Evolutionary conservation across 352 stramenopile species (phyloP), one percentile per base, ranked within the genome.

Genomic region (Ophiocytium majus): DNA sequence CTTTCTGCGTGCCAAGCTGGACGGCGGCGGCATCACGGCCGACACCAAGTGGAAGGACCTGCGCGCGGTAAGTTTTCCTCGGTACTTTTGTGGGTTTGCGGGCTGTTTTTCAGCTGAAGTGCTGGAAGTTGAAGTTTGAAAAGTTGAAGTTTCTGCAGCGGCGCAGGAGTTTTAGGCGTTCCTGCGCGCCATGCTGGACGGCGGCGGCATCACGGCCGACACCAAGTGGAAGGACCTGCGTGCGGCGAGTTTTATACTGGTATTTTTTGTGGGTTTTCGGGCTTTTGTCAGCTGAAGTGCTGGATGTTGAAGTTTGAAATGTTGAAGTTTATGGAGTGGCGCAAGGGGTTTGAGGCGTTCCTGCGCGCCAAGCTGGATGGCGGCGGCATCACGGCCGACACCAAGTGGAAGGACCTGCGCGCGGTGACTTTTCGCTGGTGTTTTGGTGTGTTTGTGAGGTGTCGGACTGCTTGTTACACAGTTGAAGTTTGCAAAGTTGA

Each of bases 21-120:
- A 88, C 43, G 80, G 80, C 71, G 81, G 84, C 63, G 84, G 79
- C 28, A 88, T 88, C 80, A 86, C 84, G 10, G 84, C 84, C 17
- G 84, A 88, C 63, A 88, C 84, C 35, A 88, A 82, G 19, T 88
- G 84, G 84, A 88, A 88, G 80, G 84, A 88, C 80, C 84, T 88
- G n/a, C 66, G 66, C 35, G 35, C 32, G 66, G 66, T 78, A 14
- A 57, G 43, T 57, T 57, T n/a, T n/a, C n/a, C n/a, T n/a, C n/a
- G n/a, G n/a, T n/a, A n/a, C n/a, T n/a, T n/a, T n/a, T n/a, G n/a
- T n/a, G n/a, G n/a, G n/a, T n/a, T n/a, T n/a, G n/a, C n/a, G n/a
- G n/a, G n/a, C n/a, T n/a, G n/a, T n/a, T n/a, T n/a, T n/a, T n/a
- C n/a, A n/a, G n/a, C n/a, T n/a, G n/a, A n/a, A n/a, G n/a, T n/a